Base-by-base conservation (phyloP, 208 protist species). In the Leishmania major region DNA sequence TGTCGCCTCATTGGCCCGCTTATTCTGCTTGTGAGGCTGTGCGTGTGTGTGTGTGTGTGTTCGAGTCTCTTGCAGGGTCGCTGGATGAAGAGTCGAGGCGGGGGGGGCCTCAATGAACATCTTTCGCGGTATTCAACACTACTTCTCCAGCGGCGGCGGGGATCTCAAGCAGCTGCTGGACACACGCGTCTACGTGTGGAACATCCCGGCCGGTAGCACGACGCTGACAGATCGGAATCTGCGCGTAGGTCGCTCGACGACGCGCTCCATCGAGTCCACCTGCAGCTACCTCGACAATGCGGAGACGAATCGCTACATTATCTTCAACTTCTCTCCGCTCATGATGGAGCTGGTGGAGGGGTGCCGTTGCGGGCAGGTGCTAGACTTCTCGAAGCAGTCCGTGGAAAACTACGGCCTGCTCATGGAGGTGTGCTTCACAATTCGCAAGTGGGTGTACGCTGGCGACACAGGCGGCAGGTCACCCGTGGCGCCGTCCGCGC, bases 291-390 rank as follows among this genome's bases (percentile, higher is more conserved):
- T 96, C 6, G 90, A 96, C 76, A 76, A 86, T 19, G 83, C 86
- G 60, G 79, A 92, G 66, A 81, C 80, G 19, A 81, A 94, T 57
- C 80, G 78, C 72, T 96, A 95, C 85, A 94, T 94, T 47, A 71
- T 96, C 47, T 94, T 96, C 77, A 95, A 95, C 85, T 96, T 96
- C 83, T 93, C 91, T 1, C 93, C 93, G n/a, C 84, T 95, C 19
- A 86, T 90, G 88, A 91, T 92, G 88, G 91, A 95, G 80, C 80
- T 96, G 49, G 88, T 90, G 31, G 90, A 93, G 19, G 82, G 78
- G 43, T 94, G 87, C 79, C 77, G 75, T 45, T 64, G 79, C 37
- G 93, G 93, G 0, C 90, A 96, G 81, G 87, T 96, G 80, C 69
- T 96, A 11, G 93, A 96, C 82, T 94, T 91, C 72, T 93, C 91